Percentiles rank a stretch among this genome's conserved stretches.
Evolutionary conservation across 2,329 filamentous ascomycete genomes (phyloP).

Genomic region (Aspergillus viridinutans): DNA sequence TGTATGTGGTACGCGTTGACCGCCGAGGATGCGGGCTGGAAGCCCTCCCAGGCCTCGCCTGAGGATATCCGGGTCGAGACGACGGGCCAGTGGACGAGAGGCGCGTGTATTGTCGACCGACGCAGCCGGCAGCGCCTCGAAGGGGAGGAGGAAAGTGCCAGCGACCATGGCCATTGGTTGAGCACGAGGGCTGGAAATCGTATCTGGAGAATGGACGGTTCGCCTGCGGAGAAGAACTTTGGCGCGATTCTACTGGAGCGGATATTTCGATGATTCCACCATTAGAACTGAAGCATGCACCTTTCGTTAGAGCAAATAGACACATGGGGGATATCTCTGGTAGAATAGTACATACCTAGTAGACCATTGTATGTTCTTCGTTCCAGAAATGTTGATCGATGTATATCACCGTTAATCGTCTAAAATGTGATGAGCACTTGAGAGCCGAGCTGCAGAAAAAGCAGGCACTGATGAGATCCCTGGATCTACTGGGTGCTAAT

Average conservation of each 20-base stretch:
- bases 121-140: constrained; percentile 48
- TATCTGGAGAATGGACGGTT: constrained; percentile 65
- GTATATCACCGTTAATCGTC: too few relatives aligned
- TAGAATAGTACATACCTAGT: neutral
- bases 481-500: too few relatives aligned
- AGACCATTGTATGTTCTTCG: too few relatives aligned
- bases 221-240: constrained; percentile 66
- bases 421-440: too few relatives aligned
- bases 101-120: constrained; percentile 82
- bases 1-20: constrained; percentile 75
- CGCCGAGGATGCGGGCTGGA: constrained; percentile 34
- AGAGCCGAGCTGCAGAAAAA: too few relatives aligned
- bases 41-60: constrained; percentile 47
- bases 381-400: too few relatives aligned
- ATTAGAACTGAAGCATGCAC: neutral
- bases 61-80: constrained; percentile 91
- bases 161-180: constrained; percentile 74
- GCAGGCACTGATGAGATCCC: too few relatives aligned
- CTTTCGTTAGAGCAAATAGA: neutral
- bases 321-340: neutral
- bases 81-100: constrained; percentile 86
- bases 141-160: constrained; percentile 55
- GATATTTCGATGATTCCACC: constrained; percentile 46
- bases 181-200: constrained; percentile 71
- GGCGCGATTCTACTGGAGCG: constrained; percentile 61